Evolutionary conservation across 208 protist genomes (phyloP).

Genomic region (Leishmania arabica): DNA sequence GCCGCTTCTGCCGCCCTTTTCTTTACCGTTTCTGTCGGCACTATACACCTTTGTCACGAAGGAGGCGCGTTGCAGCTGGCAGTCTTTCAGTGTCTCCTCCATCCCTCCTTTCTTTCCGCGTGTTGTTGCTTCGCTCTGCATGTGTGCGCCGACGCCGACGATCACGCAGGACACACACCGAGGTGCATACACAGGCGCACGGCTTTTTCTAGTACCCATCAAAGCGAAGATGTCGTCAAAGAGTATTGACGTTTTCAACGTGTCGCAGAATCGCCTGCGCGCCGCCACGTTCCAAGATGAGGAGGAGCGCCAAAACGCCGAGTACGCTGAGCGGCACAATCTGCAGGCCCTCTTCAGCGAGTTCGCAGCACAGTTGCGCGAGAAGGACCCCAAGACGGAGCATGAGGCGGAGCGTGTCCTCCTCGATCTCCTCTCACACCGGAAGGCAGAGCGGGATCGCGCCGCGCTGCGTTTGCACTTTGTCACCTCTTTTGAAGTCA

Average conservation of each 20-base stretch:
- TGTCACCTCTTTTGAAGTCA: slow-evolving; percentile 73
- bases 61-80: neutral
- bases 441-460: slow-evolving; percentile 76
- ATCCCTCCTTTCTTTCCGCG: neutral
- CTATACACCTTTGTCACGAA: neutral
- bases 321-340: slow-evolving; percentile 82
- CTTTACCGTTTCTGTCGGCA: neutral
- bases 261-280: slow-evolving; percentile 63
- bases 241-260: slow-evolving; percentile 58
- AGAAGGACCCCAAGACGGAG: slow-evolving; percentile 81
- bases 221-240: slow-evolving; percentile 40
- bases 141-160: neutral
- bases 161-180: neutral
- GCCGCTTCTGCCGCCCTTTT: neutral
- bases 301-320: slow-evolving; percentile 72
- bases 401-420: slow-evolving; percentile 73
- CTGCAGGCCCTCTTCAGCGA: slow-evolving; percentile 75
- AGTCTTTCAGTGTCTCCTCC: neutral
- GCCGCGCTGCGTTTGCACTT: slow-evolving; percentile 79
- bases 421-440: slow-evolving; percentile 76
- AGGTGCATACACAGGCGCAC: neutral
- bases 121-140: neutral
- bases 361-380: slow-evolving; percentile 68
- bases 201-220: neutral
- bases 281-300: slow-evolving; percentile 66